Conservation (phyloP, 2,329 filamentous ascomycete species). For the Clarireedia hainanense region DNA sequence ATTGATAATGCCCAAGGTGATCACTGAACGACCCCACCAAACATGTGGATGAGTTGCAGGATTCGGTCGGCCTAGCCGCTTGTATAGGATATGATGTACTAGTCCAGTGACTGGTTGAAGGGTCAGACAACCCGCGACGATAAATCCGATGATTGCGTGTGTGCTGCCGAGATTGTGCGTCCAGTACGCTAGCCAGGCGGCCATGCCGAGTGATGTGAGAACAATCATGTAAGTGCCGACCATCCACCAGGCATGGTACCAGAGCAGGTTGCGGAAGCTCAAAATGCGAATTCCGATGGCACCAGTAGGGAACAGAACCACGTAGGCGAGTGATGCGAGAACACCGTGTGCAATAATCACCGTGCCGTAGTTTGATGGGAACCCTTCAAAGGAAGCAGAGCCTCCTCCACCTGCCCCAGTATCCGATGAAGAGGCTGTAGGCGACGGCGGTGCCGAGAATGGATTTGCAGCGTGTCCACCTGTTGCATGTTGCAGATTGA, state of each 20-base stretch:
- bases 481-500: slow-evolving; percentile 41
- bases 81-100: slow-evolving; percentile 48
- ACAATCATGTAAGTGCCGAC: slow-evolving; percentile 45
- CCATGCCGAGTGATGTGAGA: slow-evolving; percentile 52
- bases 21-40: slow-evolving; percentile 52
- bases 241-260: slow-evolving; percentile 50
- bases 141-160: slow-evolving; percentile 49
- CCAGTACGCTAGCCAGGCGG: slow-evolving; percentile 36
- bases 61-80: slow-evolving; percentile 34
- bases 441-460: slow-evolving; percentile 11
- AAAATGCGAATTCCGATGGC: slow-evolving; percentile 53
- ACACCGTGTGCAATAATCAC: slow-evolving; percentile 41
- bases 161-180: slow-evolving; percentile 7
- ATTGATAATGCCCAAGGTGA: slow-evolving; percentile 54
- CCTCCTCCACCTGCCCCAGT: not conserved
- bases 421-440: not conserved
- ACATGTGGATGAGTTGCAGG: slow-evolving; percentile 47
- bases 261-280: slow-evolving; percentile 36
- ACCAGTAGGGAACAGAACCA: slow-evolving; percentile 51
- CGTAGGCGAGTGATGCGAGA: slow-evolving; percentile 50
- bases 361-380: not conserved
- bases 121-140: slow-evolving; percentile 43
- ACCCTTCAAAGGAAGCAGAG: not conserved
- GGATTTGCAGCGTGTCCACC: slow-evolving; percentile 34
- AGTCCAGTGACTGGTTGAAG: slow-evolving; percentile 51